Conservation (phyloP, 257 asterid genomes). For the Salvia rosmarinus region DNA sequence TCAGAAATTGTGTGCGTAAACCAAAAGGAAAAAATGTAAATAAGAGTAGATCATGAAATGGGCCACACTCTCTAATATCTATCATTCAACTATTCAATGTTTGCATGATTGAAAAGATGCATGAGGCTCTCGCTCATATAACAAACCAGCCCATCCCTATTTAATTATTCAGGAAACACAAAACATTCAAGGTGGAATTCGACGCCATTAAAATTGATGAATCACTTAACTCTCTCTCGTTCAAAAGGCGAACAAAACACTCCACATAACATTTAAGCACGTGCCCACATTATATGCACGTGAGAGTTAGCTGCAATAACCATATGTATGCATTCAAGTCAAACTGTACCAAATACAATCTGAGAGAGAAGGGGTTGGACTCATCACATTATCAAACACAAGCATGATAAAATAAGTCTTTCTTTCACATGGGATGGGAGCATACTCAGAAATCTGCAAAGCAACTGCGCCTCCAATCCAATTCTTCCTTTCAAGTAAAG, state of each 20-base stretch:
- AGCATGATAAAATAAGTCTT: background rate
- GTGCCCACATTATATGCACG: background rate
- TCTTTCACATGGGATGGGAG: constrained; percentile 36
- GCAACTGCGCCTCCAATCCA: constrained; percentile 20
- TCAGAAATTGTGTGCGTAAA: background rate
- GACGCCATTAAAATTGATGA: constrained; percentile 11
- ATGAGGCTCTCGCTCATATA: background rate
- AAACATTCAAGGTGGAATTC: constrained; percentile 17
- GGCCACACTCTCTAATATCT: background rate
- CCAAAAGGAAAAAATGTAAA: too few species aligned
- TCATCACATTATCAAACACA: constrained; percentile 7
- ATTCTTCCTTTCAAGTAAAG: constrained; percentile 36
- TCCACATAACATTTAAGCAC: background rate
- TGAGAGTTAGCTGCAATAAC: constrained; percentile 12
- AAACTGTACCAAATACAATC: background rate
- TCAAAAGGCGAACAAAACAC: background rate
- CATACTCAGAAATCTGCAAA: constrained; percentile 32
- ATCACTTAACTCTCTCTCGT: background rate
- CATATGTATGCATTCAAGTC: background rate
- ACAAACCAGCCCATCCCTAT: background rate
- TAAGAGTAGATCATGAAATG: too few species aligned
- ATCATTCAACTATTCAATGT: background rate
- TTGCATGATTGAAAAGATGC: background rate
- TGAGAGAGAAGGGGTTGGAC: background rate
- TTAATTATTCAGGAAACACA: background rate